Base-by-base conservation (phyloP, 2,329 filamentous ascomycete genomes). In the Colletotrichum euphorbiae region DNA sequence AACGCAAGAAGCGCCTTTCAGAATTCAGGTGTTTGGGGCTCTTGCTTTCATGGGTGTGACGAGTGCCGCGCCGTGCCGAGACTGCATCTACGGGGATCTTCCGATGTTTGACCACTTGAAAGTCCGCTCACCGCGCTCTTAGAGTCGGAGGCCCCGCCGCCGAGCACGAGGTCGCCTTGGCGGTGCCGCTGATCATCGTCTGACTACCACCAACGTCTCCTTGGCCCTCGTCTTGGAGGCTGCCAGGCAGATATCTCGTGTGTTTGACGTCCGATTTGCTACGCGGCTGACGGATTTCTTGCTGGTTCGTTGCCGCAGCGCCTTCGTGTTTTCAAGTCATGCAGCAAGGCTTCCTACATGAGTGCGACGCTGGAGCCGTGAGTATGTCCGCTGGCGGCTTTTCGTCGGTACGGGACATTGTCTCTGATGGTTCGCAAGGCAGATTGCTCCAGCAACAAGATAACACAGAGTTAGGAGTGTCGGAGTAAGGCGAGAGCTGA, bases 11-110 rank as follows among this genome's bases (percentile, higher is more conserved):
- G 38, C n/a, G 36, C 21, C 13, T 15, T 15, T 15, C 3, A n/a
- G n/a, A n/a, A n/a, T n/a, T n/a, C n/a, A 15, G 51, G 43, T 38
- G 36, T 38, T 9, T 57, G 19, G 38, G 9, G 17, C 43, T 46
- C 28, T 54, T 19, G 21, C 45, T 38, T 28, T 38, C 31, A 45
- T 51, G 52, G 46, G 45, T 33, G 61, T 68, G 65, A 68, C 61
- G 65, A 59, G 42, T 59, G 65, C 65, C 65, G 65, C 65, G 65
- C 65, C 46, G 40, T 46, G 61, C 46, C 54, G 65, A 65, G 60
- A 42, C 31, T 11, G 17, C n/a, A 19, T 21, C 38, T 21, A 45
- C 6, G 28, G 28, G 50, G 19, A 19, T 24, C 36, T 36, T 31
- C 24, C 11, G 48, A 55, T 58, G 48, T 24, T 40, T 21, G 21